phyloP scores from a whole-genome alignment of 305 asterid genomes.

The Plantago rigida region DNA sequence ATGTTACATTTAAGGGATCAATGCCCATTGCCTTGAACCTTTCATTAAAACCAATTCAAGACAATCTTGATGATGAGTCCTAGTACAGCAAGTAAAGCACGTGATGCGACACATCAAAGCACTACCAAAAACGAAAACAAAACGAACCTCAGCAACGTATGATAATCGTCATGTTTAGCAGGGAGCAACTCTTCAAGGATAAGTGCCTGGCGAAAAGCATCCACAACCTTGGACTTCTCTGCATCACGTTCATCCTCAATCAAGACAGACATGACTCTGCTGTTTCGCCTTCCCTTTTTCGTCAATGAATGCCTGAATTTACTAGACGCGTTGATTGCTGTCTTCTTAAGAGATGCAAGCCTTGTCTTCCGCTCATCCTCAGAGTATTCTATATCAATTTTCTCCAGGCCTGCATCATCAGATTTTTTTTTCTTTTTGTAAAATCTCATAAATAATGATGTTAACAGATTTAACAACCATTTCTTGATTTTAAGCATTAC shows the following conservation, averaged over 20 bases:
- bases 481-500: constrained; percentile 1
- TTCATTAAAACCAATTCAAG: too few relatives aligned
- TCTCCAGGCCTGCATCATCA: constrained; percentile 51
- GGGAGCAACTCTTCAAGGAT: constrained; percentile 80
- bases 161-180: constrained; percentile 79
- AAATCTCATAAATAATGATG: not conserved
- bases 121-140: not conserved
- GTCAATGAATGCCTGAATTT: constrained; percentile 72
- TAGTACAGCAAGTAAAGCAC: too few relatives aligned
- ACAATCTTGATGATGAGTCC: too few relatives aligned
- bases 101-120: too few relatives aligned
- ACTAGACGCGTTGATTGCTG: constrained; percentile 71
- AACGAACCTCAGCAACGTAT: constrained; percentile 64
- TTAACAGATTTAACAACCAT: not conserved
- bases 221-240: constrained; percentile 73
- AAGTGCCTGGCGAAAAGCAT: constrained; percentile 80
- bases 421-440: not conserved
- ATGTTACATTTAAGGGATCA: too few relatives aligned
- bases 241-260: constrained; percentile 85
- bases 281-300: constrained; percentile 54
- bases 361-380: constrained; percentile 68
- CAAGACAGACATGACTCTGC: constrained; percentile 76
- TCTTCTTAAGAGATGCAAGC: constrained; percentile 74
- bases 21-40: too few relatives aligned
- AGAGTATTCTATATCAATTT: constrained; percentile 44